phyloP scores from a whole-genome alignment of 2,329 filamentous ascomycete genomes.

The Arthrobotrys musiformis region DNA sequence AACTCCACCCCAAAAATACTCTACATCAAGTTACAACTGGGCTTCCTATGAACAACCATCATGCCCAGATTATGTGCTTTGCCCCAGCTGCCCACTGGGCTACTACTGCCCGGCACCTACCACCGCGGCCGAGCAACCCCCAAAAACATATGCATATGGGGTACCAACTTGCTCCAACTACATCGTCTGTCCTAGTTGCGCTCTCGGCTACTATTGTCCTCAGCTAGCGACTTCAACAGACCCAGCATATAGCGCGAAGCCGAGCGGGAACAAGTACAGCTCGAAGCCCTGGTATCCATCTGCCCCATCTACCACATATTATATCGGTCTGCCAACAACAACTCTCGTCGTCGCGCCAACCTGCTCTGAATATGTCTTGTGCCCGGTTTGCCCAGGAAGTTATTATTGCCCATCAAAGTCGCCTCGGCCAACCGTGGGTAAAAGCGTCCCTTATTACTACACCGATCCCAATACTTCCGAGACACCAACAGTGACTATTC shows the following conservation, averaged over 20 bases:
- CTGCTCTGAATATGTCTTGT: constrained; percentile 50
- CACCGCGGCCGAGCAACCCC: background rate
- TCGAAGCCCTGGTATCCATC: constrained; percentile 7
- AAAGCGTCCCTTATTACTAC: constrained; percentile 16
- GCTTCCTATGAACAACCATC: constrained; percentile 40
- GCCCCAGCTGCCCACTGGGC: constrained; percentile 36
- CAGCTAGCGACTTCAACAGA: background rate
- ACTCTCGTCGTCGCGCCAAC: constrained; percentile 41
- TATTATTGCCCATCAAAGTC: constrained; percentile 36
- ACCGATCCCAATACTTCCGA: background rate
- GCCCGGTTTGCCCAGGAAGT: constrained; percentile 32
- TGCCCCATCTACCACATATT: constrained; percentile 39
- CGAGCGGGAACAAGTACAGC: background rate
- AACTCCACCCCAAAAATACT: background rate
- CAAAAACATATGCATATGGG: constrained; percentile 23
- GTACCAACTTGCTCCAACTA: constrained; percentile 28
- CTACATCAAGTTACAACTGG: constrained; percentile 33
- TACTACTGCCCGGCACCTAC: constrained; percentile 35
- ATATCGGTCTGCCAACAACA: constrained; percentile 36
- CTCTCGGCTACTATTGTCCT: constrained; percentile 40
- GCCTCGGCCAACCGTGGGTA: background rate
- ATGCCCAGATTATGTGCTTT: constrained; percentile 43
- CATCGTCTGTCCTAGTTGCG: constrained; percentile 29
- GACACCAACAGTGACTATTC: constrained; percentile 2
- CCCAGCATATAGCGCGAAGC: constrained; percentile 14